A percentile compares a stretch with the other conserved stretches of the same genome.
Conservation (phyloP, 352 stramenopile genomes). For the Globisporangium apiculatum region DNA sequence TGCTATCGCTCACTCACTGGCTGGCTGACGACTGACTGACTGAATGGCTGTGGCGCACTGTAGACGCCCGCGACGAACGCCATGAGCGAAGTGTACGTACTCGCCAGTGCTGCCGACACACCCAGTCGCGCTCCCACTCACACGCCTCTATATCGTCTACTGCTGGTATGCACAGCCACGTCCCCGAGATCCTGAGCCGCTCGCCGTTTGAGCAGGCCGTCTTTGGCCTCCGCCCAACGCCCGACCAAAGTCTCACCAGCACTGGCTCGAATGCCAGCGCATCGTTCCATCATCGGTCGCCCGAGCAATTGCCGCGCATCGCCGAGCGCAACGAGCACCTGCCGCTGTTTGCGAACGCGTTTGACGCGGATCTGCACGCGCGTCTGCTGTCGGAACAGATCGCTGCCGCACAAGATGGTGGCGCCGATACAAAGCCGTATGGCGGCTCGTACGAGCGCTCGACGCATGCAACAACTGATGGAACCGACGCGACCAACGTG, state of each 20-base stretch:
- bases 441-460: constrained; percentile 54
- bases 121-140: background rate
- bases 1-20: background rate
- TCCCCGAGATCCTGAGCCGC: constrained; percentile 41
- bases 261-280: constrained; percentile 5
- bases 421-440: constrained; percentile 21
- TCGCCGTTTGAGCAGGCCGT: constrained; percentile 52
- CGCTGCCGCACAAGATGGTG: constrained; percentile 20
- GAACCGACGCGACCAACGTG: constrained; percentile 15
- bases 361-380: constrained; percentile 48
- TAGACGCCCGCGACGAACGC: background rate
- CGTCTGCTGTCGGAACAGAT: constrained; percentile 63
- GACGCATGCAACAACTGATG: constrained; percentile 7
- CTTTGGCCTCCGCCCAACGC: constrained; percentile 12
- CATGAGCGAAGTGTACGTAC: constrained; percentile 62
- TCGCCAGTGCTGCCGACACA: background rate
- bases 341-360: constrained; percentile 42
- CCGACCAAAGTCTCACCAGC: background rate
- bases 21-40: background rate
- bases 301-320: constrained; percentile 60
- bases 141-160: too few relatives aligned
- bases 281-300: constrained; percentile 12
- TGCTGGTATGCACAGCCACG: constrained; percentile 15
- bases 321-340: constrained; percentile 60
- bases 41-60: background rate